Evolutionary conservation across 306 rosid species (phyloP).

Genomic region (Rosa multiflora): DNA sequence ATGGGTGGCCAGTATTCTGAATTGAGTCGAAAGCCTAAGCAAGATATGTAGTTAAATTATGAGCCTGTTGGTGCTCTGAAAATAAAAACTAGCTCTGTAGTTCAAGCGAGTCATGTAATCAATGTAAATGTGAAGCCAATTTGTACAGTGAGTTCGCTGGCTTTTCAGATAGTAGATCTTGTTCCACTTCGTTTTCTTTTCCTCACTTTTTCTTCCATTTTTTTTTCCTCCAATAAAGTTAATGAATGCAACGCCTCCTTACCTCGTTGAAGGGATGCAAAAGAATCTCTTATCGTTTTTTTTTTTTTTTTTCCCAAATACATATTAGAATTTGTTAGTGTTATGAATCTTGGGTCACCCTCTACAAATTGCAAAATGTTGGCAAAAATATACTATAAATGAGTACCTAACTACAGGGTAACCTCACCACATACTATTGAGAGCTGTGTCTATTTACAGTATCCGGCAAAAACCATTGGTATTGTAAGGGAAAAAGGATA

Average conservation of each 20-base stretch:
- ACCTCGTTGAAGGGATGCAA: not conserved
- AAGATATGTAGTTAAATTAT: slow-evolving; percentile 60
- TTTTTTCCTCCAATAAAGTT: not conserved
- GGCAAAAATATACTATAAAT: not conserved
- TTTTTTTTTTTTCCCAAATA: too few species aligned
- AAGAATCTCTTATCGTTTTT: not conserved
- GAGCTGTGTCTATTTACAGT: too few species aligned
- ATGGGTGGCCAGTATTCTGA: slow-evolving; percentile 97
- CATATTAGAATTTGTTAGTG: not conserved
- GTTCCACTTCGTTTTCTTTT: not conserved
- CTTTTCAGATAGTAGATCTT: slow-evolving; percentile 36
- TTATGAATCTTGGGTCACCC: not conserved
- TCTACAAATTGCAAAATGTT: not conserved
- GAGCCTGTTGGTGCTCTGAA: slow-evolving; percentile 24
- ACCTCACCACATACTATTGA: too few species aligned
- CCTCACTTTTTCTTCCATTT: not conserved
- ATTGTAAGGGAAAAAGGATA: too few species aligned
- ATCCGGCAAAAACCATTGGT: too few species aligned
- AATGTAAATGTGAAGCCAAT: slow-evolving; percentile 40
- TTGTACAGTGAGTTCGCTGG: slow-evolving; percentile 51
- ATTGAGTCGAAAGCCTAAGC: slow-evolving; percentile 93
- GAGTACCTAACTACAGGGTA: not conserved
- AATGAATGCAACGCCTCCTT: not conserved
- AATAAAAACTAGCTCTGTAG: slow-evolving; percentile 22
- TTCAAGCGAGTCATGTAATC: slow-evolving; percentile 27